phyloP scores from a whole-genome alignment of 2,329 filamentous ascomycete genomes.

The Coccinonectria pachysandricola region DNA sequence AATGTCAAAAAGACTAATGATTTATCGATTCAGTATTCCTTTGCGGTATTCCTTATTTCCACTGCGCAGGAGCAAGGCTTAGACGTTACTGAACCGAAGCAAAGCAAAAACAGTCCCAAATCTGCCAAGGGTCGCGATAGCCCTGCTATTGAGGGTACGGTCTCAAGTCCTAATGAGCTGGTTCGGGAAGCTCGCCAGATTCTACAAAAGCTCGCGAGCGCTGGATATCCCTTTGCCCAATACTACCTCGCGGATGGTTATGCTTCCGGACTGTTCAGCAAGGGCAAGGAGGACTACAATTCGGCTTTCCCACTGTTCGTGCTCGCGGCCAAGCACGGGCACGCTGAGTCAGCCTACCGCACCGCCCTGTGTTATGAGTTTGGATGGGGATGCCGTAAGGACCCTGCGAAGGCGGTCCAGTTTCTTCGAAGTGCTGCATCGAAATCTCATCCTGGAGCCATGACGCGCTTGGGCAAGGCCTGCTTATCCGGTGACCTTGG shows the following conservation, averaged over 20 bases:
- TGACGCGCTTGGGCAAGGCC: slow-evolving; percentile 82
- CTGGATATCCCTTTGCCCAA: slow-evolving; percentile 90
- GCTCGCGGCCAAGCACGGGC: slow-evolving; percentile 89
- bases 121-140: slow-evolving; percentile 35
- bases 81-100: slow-evolving; percentile 36
- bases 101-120: slow-evolving; percentile 37
- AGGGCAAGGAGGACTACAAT: slow-evolving; percentile 85
- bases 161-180: slow-evolving; percentile 54
- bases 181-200: slow-evolving; percentile 83
- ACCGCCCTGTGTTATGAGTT: slow-evolving; percentile 95
- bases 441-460: slow-evolving; percentile 90
- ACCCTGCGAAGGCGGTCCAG: slow-evolving; percentile 84
- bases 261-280: slow-evolving; percentile 88
- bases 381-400: slow-evolving; percentile 88
- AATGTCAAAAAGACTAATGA: slow-evolving; percentile 98
- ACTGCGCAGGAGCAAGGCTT: slow-evolving; percentile 70
- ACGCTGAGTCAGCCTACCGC: slow-evolving; percentile 91
- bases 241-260: slow-evolving; percentile 96
- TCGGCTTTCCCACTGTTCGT: slow-evolving; percentile 88
- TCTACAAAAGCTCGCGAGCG: slow-evolving; percentile 73
- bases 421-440: slow-evolving; percentile 85
- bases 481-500: slow-evolving; percentile 86
- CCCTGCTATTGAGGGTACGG: slow-evolving; percentile 34
- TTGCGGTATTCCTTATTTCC: slow-evolving; percentile 88
- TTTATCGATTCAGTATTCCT: slow-evolving; percentile 84